Conservation (phyloP, 1,284 basidiomycete genomes). For the Golubevia sp. region DNA sequence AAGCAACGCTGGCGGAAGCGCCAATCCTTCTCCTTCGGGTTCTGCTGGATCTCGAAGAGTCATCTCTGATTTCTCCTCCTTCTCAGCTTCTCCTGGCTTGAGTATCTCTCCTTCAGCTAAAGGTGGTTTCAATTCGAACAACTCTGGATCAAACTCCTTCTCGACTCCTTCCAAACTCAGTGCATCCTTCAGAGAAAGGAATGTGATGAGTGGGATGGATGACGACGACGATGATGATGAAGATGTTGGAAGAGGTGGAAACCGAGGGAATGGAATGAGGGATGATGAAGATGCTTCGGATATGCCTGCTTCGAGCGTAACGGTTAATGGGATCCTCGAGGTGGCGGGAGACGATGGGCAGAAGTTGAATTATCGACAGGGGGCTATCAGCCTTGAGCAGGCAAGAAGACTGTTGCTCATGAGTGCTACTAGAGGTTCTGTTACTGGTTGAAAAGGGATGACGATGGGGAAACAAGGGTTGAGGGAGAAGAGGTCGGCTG, state of each 20-base stretch:
- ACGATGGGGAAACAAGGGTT: no score
- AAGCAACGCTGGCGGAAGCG: not conserved
- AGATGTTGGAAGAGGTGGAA: not conserved
- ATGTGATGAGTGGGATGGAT: constrained; percentile 25
- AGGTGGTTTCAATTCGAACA: not conserved
- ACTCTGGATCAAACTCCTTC: not conserved
- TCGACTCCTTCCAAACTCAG: not conserved
- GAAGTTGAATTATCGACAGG: constrained; percentile 43
- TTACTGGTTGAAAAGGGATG: no score
- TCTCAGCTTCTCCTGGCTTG: constrained; percentile 44
- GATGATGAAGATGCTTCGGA: constrained; percentile 16
- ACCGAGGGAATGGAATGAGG: constrained; percentile 19
- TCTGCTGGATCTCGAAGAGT: constrained; percentile 25
- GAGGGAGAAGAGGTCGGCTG: no score
- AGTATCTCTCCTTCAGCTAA: constrained; percentile 12
- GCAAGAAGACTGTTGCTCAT: constrained; percentile 15
- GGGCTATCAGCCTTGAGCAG: constrained; percentile 52
- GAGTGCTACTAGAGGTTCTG: no score
- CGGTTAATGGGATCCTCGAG: not conserved
- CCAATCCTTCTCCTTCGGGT: not conserved
- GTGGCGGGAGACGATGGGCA: constrained; percentile 56
- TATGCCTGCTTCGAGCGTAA: constrained; percentile 9
- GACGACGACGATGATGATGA: constrained; percentile 47
- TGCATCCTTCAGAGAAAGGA: not conserved
- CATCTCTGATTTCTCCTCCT: constrained; percentile 43